phyloP scores from a whole-genome alignment of 768 basidiomycete genomes.

The Solioccasus polychromus region DNA sequence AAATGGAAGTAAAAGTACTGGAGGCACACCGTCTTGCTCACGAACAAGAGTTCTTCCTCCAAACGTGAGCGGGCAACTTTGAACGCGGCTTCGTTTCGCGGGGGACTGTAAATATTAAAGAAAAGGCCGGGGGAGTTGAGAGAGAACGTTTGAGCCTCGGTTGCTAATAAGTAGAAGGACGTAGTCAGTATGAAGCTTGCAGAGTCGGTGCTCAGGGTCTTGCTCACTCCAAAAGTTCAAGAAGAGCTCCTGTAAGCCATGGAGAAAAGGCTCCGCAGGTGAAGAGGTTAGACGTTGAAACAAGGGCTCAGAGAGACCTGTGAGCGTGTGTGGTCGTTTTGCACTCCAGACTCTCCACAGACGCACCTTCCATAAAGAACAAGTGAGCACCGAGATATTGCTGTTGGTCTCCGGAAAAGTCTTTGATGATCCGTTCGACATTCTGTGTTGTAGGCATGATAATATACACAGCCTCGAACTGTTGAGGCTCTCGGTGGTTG shows the following conservation, averaged over 20 bases:
- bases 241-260: constrained; percentile 79
- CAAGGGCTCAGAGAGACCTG: constrained; percentile 76
- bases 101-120: constrained; percentile 87
- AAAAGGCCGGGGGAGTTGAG: constrained; percentile 75
- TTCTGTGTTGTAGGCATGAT: constrained; percentile 95
- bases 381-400: constrained; percentile 84
- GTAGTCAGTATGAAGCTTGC: constrained; percentile 8
- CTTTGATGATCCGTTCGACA: constrained; percentile 84
- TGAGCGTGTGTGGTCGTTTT: constrained; percentile 1
- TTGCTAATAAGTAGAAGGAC: constrained; percentile 51
- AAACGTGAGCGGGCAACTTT: constrained; percentile 69
- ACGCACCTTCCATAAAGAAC: constrained; percentile 89
- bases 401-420: constrained; percentile 65
- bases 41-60: constrained; percentile 82
- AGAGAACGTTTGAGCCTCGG: constrained; percentile 85
- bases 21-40: constrained; percentile 56
- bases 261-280: constrained; percentile 74
- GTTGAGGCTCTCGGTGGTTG: constrained; percentile 76
- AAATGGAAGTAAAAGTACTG: background rate
- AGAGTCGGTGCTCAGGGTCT: background rate
- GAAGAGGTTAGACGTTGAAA: constrained; percentile 74
- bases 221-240: constrained; percentile 89
- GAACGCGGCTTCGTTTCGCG: constrained; percentile 64
- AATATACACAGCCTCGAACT: constrained; percentile 90
- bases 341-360: background rate